Conservation (phyloP, 257 asterid genomes). For the Solanum chiquidenum region DNA sequence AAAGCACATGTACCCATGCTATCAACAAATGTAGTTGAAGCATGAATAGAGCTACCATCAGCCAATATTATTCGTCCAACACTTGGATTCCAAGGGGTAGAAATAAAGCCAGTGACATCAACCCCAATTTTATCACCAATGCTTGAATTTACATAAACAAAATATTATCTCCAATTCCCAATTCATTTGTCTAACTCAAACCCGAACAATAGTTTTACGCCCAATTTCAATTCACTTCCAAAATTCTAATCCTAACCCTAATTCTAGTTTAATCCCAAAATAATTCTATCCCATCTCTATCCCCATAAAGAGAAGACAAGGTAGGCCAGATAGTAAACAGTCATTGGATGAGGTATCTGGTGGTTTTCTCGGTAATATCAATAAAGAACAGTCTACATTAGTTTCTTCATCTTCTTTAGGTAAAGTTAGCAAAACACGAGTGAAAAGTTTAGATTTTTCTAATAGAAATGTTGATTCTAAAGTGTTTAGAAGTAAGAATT, state of each 20-base stretch:
- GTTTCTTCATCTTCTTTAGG: neutral
- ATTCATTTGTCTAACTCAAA: constrained; percentile 23
- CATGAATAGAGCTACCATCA: constrained; percentile 6
- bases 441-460: neutral
- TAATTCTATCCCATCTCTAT: constrained; percentile 7
- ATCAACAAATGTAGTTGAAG: constrained; percentile 11
- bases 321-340: constrained; percentile 43
- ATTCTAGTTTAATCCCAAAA: constrained; percentile 12
- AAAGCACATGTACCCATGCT: constrained; percentile 21
- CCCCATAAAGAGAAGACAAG: constrained; percentile 62
- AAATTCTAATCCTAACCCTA: constrained; percentile 1
- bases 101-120: constrained; percentile 19
- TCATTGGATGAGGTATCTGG: constrained; percentile 18
- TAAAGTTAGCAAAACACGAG: neutral
- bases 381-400: neutral
- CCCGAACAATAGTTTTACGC: constrained; percentile 4
- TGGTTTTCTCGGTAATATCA: constrained; percentile 7
- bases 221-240: constrained; percentile 10
- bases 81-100: constrained; percentile 5
- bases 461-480: neutral
- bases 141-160: neutral
- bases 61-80: constrained; percentile 14
- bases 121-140: constrained; percentile 32
- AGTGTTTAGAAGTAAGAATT: too few species aligned
- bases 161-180: constrained; percentile 30